Percentiles rank a stretch among this genome's conserved stretches.
Conservation (phyloP, 768 basidiomycete species). For the Hygrophorus russula region DNA sequence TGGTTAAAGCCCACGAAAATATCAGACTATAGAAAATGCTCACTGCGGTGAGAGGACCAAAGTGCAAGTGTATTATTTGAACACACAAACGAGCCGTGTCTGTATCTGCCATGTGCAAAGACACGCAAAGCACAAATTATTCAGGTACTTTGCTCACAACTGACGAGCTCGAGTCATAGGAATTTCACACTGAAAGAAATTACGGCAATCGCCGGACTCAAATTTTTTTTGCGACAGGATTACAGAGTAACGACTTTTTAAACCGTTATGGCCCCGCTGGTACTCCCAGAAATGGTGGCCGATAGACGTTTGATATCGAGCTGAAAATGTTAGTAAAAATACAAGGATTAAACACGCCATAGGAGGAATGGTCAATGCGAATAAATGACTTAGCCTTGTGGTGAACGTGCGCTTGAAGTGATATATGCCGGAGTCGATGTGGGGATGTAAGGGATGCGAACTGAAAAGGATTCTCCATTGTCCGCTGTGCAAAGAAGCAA, state of each 20-base stretch:
- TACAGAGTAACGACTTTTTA: too few species aligned
- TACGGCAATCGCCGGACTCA: too few species aligned
- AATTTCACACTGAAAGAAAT: too few species aligned
- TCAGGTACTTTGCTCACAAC: too few species aligned
- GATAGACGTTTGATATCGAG: not conserved
- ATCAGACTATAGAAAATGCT: not conserved
- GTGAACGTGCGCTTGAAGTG: slow-evolving; percentile 1
- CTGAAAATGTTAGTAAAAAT: slow-evolving; percentile 4
- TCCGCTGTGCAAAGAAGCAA: not conserved
- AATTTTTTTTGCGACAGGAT: too few species aligned
- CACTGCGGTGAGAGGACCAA: slow-evolving; percentile 57
- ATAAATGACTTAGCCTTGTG: slow-evolving; percentile 11
- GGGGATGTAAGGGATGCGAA: not conserved
- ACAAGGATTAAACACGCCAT: not conserved
- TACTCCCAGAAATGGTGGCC: too few species aligned
- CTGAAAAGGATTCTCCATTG: not conserved
- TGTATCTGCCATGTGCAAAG: slow-evolving; percentile 44
- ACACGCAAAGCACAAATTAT: too few species aligned
- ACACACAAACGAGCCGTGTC: slow-evolving; percentile 50
- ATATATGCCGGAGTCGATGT: slow-evolving; percentile 1
- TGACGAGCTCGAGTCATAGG: not conserved
- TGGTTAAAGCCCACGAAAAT: not conserved
- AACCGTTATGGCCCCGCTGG: too few species aligned
- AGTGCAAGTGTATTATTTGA: slow-evolving; percentile 54
- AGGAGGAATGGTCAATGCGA: not conserved